Percentiles rank a stretch among this genome's conserved stretches.
phyloP scores from a whole-genome alignment of 2,329 filamentous ascomycete species.

The Chrysosphaeria jannelii region DNA sequence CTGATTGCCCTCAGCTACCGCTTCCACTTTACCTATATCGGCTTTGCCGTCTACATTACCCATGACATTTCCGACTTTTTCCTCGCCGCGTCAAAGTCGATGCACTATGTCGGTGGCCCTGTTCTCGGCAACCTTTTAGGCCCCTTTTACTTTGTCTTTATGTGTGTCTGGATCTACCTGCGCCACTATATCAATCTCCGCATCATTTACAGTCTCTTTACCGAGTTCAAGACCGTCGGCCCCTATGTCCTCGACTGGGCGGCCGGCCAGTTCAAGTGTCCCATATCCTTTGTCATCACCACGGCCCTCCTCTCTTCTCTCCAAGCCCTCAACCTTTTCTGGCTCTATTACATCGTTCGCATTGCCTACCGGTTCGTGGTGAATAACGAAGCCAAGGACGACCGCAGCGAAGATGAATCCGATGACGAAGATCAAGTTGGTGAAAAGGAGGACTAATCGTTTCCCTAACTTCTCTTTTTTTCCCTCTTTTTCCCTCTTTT shows the following conservation, averaged over 20 bases:
- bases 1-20: conserved; percentile 71
- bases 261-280: conserved; percentile 48
- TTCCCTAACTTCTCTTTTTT: neutral
- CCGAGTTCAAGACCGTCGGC: conserved; percentile 43
- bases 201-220: conserved; percentile 47
- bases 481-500: no score
- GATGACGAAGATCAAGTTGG: conserved; percentile 18
- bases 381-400: conserved; percentile 31
- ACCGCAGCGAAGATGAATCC: conserved; percentile 38
- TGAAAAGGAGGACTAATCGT: conserved; percentile 1
- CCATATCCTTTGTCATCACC: conserved; percentile 36
- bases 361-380: conserved; percentile 43
- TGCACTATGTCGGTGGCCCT: conserved; percentile 65
- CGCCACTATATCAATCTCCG: conserved; percentile 60
- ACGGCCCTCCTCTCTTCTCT: conserved; percentile 30
- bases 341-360: conserved; percentile 48
- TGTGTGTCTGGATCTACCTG: conserved; percentile 62
- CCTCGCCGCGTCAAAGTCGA: conserved; percentile 59
- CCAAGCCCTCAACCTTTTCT: conserved; percentile 53
- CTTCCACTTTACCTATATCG: conserved; percentile 93
- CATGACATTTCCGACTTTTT: conserved; percentile 92
- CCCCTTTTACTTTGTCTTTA: conserved; percentile 69
- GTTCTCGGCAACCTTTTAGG: no score
- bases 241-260: conserved; percentile 53
- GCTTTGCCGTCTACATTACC: conserved; percentile 74